A percentile compares a stretch with the other conserved stretches of the same genome.
Evolutionary conservation across 2,329 filamentous ascomycete genomes (phyloP).

Genomic region (Leptographium lundbergii): DNA sequence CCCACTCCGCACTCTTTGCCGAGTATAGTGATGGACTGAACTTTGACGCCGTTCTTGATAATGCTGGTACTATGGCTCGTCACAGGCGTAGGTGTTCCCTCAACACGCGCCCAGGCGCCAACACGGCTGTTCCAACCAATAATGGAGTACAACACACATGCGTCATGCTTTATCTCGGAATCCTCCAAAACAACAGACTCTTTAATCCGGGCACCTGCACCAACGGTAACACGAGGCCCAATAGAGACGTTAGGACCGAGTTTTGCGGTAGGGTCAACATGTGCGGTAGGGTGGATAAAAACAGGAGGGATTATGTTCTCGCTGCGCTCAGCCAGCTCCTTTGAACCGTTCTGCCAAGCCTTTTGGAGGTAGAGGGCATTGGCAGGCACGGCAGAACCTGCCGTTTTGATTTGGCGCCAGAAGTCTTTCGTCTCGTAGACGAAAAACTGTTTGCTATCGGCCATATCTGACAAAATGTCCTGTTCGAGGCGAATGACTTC

Average conservation of each 20-base stretch:
- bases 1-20: slow-evolving; percentile 92
- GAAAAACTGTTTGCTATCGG: slow-evolving; percentile 95
- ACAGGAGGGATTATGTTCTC: slow-evolving; percentile 84
- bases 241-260: slow-evolving; percentile 94
- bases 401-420: slow-evolving; percentile 99
- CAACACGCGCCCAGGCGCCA: slow-evolving; percentile 95
- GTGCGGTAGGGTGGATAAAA: slow-evolving; percentile 85
- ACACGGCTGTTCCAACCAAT: slow-evolving; percentile 95
- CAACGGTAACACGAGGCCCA: slow-evolving; percentile 74
- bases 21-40: slow-evolving; percentile 94
- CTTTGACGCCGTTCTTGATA: slow-evolving; percentile 95
- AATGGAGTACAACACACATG: slow-evolving; percentile 89
- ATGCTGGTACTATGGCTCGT: slow-evolving; percentile 87
- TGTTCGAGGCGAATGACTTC: slow-evolving; percentile 92
- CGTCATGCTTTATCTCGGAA: slow-evolving; percentile 90
- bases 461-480: slow-evolving; percentile 89
- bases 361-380: slow-evolving; percentile 95
- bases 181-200: slow-evolving; percentile 94
- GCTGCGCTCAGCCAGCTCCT: slow-evolving; percentile 71
- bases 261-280: slow-evolving; percentile 89
- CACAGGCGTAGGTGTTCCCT: slow-evolving; percentile 81
- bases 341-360: slow-evolving; percentile 70
- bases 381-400: slow-evolving; percentile 88
- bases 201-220: slow-evolving; percentile 82
- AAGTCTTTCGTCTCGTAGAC: slow-evolving; percentile 98